Conservation (phyloP, 2,329 filamentous ascomycete species). For the Sclerotinia borealis region DNA sequence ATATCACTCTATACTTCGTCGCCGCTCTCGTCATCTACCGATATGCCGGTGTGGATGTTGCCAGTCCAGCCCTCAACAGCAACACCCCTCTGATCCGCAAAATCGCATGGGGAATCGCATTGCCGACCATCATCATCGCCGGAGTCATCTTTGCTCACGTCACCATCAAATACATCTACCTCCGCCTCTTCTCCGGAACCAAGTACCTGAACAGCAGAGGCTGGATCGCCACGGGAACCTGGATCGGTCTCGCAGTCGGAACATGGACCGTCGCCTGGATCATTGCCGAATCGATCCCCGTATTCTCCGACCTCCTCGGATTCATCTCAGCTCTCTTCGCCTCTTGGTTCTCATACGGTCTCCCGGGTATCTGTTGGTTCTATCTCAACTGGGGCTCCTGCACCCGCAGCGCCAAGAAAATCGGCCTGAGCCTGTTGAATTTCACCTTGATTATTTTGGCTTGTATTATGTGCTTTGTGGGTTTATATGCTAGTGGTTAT, state of each 20-base stretch:
- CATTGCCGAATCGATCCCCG: slow-evolving; percentile 62
- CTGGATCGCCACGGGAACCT: slow-evolving; percentile 47
- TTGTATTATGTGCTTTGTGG: slow-evolving; percentile 15
- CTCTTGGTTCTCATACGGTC: slow-evolving; percentile 55
- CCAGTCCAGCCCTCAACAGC: slow-evolving; percentile 60
- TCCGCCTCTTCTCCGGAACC: slow-evolving; percentile 54
- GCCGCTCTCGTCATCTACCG: slow-evolving; percentile 53
- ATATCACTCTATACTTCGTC: slow-evolving; percentile 54
- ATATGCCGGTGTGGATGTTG: slow-evolving; percentile 55
- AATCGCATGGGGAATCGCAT: slow-evolving; percentile 60
- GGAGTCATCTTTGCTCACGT: slow-evolving; percentile 66
- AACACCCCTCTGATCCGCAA: slow-evolving; percentile 48
- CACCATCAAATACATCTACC: slow-evolving; percentile 59
- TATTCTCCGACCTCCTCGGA: slow-evolving; percentile 59
- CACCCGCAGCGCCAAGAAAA: slow-evolving; percentile 13
- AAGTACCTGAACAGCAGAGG: slow-evolving; percentile 34
- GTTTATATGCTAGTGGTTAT: slow-evolving; percentile 17
- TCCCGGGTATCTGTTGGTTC: slow-evolving; percentile 44
- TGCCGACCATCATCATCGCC: slow-evolving; percentile 64
- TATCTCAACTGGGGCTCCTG: slow-evolving; percentile 41
- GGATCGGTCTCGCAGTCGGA: slow-evolving; percentile 49
- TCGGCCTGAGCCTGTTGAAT: slow-evolving; percentile 14
- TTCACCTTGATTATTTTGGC: slow-evolving; percentile 13
- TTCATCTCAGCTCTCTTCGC: slow-evolving; percentile 47
- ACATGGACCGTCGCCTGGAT: slow-evolving; percentile 59